Evolutionary conservation across 2,329 filamentous ascomycete species (phyloP), one percentile per base, ranked within the genome.

Genomic region (Ceratocystis eucalypticola): DNA sequence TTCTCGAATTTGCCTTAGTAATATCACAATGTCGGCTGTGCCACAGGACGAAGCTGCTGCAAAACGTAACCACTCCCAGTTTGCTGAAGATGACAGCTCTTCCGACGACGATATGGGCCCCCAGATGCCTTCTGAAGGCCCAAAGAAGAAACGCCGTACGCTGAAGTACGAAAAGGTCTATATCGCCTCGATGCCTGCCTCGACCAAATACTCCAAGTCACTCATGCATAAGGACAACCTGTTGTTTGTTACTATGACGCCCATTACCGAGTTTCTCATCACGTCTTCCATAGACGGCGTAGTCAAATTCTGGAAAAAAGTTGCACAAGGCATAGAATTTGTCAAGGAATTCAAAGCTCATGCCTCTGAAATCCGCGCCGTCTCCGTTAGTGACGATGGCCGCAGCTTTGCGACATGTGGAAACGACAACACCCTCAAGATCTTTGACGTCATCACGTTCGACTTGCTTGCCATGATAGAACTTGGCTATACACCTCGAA

Each of bases 221-320:
- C 80, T 99, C 72, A 99, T 99, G 95, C 94, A 99, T 82, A 92
- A 93, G 77, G 94, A 99, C 71, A 91, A 96, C 77, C 78, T 99
- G 62, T 84, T 88, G 67, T 97, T 92, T 72, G 84, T 90, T 69
- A 95, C 87, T 12, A 86, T 96, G 74, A 96, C 95, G 0, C 92
- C 92, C 0, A 79, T 88, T 68, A 96, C 93, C 68, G 94, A 97
- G 71, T 99, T 99, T 74, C 80, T 99, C 46, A 94, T 99, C 69
- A 99, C 94, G 0, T 90, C 89, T 69, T 97, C 94, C 0, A 78
- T 89, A 55, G 94, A 99, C 74, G 95, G 95, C n/a, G 88, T 93
- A 0, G 93, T 97, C 71, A 99, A 99, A 76, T 99, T 99, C 75
- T 99, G 94, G 94, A 99, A 99, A 79, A 99, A 99, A 78, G 84